Evolutionary conservation across 108 stramenopile species (phyloP).

Genomic region (Skeletonema menzelii): DNA sequence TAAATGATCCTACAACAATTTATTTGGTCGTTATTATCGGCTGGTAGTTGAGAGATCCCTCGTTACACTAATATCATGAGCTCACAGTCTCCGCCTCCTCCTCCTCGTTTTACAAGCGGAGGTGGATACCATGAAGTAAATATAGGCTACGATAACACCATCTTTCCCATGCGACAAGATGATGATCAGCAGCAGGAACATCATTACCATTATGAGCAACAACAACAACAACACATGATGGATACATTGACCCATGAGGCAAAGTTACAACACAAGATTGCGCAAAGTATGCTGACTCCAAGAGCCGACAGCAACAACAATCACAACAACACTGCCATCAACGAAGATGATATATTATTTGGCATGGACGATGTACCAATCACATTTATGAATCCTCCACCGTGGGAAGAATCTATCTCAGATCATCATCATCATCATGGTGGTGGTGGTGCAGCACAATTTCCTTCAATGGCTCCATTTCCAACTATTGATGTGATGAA

Average conservation of each 20-base stretch:
- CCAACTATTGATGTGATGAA: no score
- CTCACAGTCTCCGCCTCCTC: not conserved
- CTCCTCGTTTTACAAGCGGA: not conserved
- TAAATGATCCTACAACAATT: no score
- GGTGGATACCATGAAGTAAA: not conserved
- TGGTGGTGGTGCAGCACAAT: not conserved
- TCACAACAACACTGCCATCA: not conserved
- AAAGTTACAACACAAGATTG: slow-evolving; percentile 2
- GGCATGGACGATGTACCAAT: not conserved
- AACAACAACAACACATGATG: not conserved
- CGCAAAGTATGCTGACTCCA: slow-evolving; percentile 3
- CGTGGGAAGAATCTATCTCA: not conserved
- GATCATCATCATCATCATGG: not conserved
- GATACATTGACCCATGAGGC: not conserved
- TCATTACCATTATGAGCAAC: not conserved
- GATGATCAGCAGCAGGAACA: not conserved
- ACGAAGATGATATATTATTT: slow-evolving; percentile 1
- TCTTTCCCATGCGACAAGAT: no score
- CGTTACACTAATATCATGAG: not conserved
- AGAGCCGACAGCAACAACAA: not conserved
- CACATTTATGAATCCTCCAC: not conserved
- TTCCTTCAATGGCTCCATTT: not conserved
- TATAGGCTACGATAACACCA: no score
- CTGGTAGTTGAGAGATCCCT: no score
- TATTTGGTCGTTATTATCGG: no score